These are phyloP conservation scores for Cyberlindnera euphorbiiphila DNA, from an alignment of 805 yeast genomes.

Conservation along the genomic window DNA sequence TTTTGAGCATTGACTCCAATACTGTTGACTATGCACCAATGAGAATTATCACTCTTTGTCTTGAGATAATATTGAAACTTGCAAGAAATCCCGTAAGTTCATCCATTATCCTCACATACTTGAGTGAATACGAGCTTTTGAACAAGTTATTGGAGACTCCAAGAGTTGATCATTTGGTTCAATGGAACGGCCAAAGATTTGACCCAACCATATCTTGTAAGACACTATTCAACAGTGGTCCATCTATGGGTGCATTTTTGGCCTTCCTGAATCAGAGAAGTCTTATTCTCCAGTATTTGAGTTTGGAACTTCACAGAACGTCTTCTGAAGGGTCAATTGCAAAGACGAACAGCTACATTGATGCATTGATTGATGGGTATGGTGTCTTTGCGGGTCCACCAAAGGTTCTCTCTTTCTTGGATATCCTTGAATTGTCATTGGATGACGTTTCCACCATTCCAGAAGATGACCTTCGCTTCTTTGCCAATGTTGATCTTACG, in stretches of 20 bases:
- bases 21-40: conserved; percentile 51
- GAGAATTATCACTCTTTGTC: conserved; percentile 50
- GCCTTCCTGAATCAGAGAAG: conserved; percentile 61
- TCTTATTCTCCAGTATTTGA: conserved; percentile 56
- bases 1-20: conserved; percentile 37
- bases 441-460: conserved; percentile 36
- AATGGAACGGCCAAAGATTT: conserved; percentile 52
- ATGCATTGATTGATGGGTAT: conserved; percentile 46
- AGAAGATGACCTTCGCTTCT: conserved; percentile 10
- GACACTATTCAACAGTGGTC: conserved; percentile 29
- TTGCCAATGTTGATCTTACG: conserved; percentile 33
- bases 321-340: conserved; percentile 44
- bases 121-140: conserved; percentile 52
- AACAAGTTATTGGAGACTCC: conserved; percentile 47
- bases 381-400: conserved; percentile 58
- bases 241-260: conserved; percentile 49
- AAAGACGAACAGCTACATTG: conserved; percentile 48
- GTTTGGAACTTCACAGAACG: conserved; percentile 67
- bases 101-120: conserved; percentile 41
- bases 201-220: conserved; percentile 35
- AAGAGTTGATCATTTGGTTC: conserved; percentile 47
- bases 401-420: conserved; percentile 64
- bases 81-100: conserved; percentile 57
- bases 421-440: conserved; percentile 58
- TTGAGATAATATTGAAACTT: conserved; percentile 62